Conservation (phyloP, 2,329 filamentous ascomycete genomes). For the Orbilia quercus region DNA sequence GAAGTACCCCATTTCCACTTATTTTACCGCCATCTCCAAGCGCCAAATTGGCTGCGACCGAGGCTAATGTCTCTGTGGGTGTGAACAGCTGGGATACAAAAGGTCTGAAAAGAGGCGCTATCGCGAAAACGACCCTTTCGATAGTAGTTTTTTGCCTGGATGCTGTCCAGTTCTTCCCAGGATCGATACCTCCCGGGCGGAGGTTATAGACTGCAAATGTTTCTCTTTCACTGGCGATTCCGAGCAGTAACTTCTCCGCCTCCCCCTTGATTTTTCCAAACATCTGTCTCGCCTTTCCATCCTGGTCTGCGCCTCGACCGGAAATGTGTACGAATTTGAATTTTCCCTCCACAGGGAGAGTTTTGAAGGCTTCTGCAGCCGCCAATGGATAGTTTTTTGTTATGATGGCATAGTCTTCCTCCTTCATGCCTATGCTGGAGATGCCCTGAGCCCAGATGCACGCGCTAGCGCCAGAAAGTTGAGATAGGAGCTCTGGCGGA, state of each 20-base stretch:
- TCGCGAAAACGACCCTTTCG: slow-evolving; percentile 62
- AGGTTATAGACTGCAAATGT: slow-evolving; percentile 70
- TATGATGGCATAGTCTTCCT: slow-evolving; percentile 72
- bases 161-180: slow-evolving; percentile 56
- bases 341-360: slow-evolving; percentile 65
- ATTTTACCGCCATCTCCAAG: slow-evolving; percentile 65
- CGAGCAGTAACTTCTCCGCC: slow-evolving; percentile 71
- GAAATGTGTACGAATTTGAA: slow-evolving; percentile 80
- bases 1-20: slow-evolving; percentile 62
- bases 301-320: slow-evolving; percentile 66
- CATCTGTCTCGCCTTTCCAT: slow-evolving; percentile 67
- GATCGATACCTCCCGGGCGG: slow-evolving; percentile 72
- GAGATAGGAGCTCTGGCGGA: slow-evolving; percentile 68
- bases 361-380: slow-evolving; percentile 72
- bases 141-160: slow-evolving; percentile 43
- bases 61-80: slow-evolving; percentile 67
- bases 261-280: slow-evolving; percentile 76
- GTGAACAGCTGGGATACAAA: slow-evolving; percentile 62
- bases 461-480: slow-evolving; percentile 73
- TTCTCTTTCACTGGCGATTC: slow-evolving; percentile 65
- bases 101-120: slow-evolving; percentile 60
- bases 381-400: slow-evolving; percentile 74
- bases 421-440: slow-evolving; percentile 60
- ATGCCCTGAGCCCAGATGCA: slow-evolving; percentile 75
- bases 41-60: slow-evolving; percentile 67